These are phyloP conservation scores for Spinacia oleracea DNA, from an alignment of 179 eudicot genomes.

Conservation along the genomic window DNA sequence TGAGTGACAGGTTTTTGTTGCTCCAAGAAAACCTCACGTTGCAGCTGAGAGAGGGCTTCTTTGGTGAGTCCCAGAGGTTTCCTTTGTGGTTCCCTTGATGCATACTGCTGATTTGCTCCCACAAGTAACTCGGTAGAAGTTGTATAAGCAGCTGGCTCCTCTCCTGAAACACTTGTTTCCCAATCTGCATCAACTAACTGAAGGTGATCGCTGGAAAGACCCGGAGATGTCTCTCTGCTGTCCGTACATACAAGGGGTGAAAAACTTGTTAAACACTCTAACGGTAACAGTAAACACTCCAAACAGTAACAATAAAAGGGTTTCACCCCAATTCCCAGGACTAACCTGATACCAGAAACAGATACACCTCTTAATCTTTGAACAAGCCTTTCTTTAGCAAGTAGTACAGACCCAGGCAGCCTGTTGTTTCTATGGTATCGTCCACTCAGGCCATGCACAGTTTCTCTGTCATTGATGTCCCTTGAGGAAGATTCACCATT, in stretches of 20 bases:
- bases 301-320: neutral
- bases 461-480: slow-evolving; percentile 31
- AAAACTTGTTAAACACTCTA: slow-evolving; percentile 13
- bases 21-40: slow-evolving; percentile 40
- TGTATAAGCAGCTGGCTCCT: slow-evolving; percentile 23
- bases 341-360: slow-evolving; percentile 60
- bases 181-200: slow-evolving; percentile 43
- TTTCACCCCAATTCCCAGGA: neutral
- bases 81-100: slow-evolving; percentile 28
- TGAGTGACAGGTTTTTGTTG: slow-evolving; percentile 17
- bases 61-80: slow-evolving; percentile 53
- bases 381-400: slow-evolving; percentile 89
- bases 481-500: slow-evolving; percentile 33
- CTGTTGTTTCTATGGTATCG: slow-evolving; percentile 42
- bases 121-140: slow-evolving; percentile 11
- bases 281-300: neutral
- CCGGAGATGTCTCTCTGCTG: slow-evolving; percentile 33
- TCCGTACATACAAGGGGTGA: slow-evolving; percentile 32
- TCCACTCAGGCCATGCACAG: slow-evolving; percentile 30
- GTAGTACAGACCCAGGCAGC: slow-evolving; percentile 85
- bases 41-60: slow-evolving; percentile 44
- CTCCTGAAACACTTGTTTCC: slow-evolving; percentile 26
- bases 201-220: slow-evolving; percentile 31
- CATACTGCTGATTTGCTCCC: slow-evolving; percentile 14
- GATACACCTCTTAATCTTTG: slow-evolving; percentile 74